Evolutionary conservation across 257 asterid genomes (phyloP), one percentile per base, ranked within the genome.

Genomic region (Fraxinus anomala): DNA sequence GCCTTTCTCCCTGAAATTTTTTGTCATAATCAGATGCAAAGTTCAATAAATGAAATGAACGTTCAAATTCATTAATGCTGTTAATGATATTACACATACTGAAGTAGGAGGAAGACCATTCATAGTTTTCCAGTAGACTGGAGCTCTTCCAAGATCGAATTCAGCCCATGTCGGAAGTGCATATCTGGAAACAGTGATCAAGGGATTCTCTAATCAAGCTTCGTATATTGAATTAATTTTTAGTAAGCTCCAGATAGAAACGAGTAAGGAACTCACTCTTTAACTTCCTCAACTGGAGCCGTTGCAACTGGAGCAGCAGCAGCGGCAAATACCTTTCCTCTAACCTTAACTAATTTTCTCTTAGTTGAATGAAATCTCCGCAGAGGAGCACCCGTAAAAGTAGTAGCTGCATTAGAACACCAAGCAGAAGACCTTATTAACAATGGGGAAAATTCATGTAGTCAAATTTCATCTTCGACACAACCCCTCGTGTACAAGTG

Each of bases 81-180:
- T 17, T 24, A 7, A 23, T 54, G 19, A 36, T 13, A 39, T 13
- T 77, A n/a, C 23, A 71, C 97, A 67, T 89, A 92, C 97, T 19
- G 98, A 82, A 10, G 90, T 82, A 5, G 98, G 98, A 73, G 97
- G 97, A 83, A 94, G 93, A 19, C 97, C 98, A 7, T 94, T 92
- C 92, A 85, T 86, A 3, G 97, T 94, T 85, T 94, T 94, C 98
- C 97, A 94, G 83, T 86, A 92, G 24, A 94, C 87, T 3, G 98
- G 97, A 77, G 96, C 91, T 86, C 83, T 79, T 83, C 97, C 98
- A 16, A 94, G 92, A 80, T 94, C 98, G 28, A 92, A 94, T 70
- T 88, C 85, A 73, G 98, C 97, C 97, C 97, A 94, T 16, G 93
- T 80, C 4, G 98, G 94, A 80, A 94, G 92, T 23, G 76, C 75